Base-by-base conservation (phyloP, 208 protist species). In the Jaenimonas drosophilae region DNA sequence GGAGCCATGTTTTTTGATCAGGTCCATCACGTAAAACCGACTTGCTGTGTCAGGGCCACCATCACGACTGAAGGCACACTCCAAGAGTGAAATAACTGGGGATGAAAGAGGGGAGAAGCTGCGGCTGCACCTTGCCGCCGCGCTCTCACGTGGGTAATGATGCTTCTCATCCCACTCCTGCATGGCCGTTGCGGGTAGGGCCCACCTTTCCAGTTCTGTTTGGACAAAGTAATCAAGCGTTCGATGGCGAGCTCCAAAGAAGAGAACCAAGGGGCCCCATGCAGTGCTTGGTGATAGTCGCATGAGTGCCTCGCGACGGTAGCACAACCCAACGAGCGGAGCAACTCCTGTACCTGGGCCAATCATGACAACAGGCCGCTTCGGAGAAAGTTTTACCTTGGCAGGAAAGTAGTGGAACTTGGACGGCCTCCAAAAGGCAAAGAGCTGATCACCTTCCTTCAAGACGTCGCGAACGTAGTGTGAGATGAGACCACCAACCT, bases 281-380 rank as follows among this genome's bases (percentile, higher is more conserved):
- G 23, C 19, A 17, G 31, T 37, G 19, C 7, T 29, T 2, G 65
- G 60, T 11, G 80, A 49, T 44, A 57, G 54, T 21, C 72, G 65
- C 63, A 82, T 66, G 14, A 88, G 37, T 6, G 62, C 64, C 50
- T 81, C 70, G 6, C 78, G 70, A 29, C 78, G 72, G 62, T 91
- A 70, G 49, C 71, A 76, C 14, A 95, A 68, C 1, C 76, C 77
- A 11, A 91, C 52, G 54, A 94, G 71, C 14, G 84, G 69, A 0
- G 82, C 81, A 5, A 94, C 66, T 21, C 94, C 94, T 4, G 91
- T 97, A 36, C 94, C 94, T 0, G 91, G 83, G 14, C 88, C 91
- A 49, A 97, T 91, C 81, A 97, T 90, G 14, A 96, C 52, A 4
- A 96, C 37, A 5, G 88, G 85, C 2, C 55, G 66, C 1, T 37